These are phyloP conservation scores for Craspedostauros australis DNA, from an alignment of 108 stramenopile genomes.

Conservation along the genomic window DNA sequence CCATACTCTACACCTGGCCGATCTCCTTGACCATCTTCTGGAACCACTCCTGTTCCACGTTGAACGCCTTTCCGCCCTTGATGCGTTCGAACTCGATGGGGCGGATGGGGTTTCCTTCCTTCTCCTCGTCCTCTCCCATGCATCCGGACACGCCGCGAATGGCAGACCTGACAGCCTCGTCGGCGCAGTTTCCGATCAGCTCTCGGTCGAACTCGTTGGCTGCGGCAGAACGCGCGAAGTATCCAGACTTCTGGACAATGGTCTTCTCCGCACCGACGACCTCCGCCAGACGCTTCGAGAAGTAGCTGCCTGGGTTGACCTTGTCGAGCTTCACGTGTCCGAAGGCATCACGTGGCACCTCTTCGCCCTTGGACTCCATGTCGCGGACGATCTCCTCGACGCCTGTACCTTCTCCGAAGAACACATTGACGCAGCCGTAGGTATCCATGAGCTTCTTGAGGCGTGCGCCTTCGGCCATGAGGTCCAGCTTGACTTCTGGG, in stretches of 20 bases:
- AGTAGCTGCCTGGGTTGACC: slow-evolving; percentile 86
- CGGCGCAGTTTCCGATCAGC: slow-evolving; percentile 77
- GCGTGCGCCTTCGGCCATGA: slow-evolving; percentile 70
- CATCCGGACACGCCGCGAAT: slow-evolving; percentile 76
- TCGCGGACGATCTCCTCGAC: slow-evolving; percentile 79
- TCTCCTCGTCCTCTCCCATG: slow-evolving; percentile 90
- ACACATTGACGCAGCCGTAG: slow-evolving; percentile 83
- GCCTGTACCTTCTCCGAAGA: slow-evolving; percentile 87
- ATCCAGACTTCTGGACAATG: slow-evolving; percentile 86
- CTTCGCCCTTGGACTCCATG: slow-evolving; percentile 57
- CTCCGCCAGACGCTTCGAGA: slow-evolving; percentile 65
- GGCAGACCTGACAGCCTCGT: slow-evolving; percentile 71
- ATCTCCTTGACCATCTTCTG: slow-evolving; percentile 77
- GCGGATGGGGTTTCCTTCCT: slow-evolving; percentile 69
- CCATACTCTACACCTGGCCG: slow-evolving; percentile 66
- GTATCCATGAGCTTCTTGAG: slow-evolving; percentile 83
- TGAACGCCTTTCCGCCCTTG: slow-evolving; percentile 86
- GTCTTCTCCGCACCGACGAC: slow-evolving; percentile 85
- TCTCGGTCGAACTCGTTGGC: slow-evolving; percentile 81
- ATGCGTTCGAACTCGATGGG: slow-evolving; percentile 89
- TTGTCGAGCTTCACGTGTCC: slow-evolving; percentile 84
- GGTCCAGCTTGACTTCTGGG: slow-evolving; percentile 70
- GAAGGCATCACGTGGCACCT: slow-evolving; percentile 82
- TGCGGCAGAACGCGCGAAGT: slow-evolving; percentile 84
- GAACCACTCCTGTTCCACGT: slow-evolving; percentile 69